Evolutionary conservation across 1,284 basidiomycete genomes (phyloP).

Genomic region (Trichosporon sp.): DNA sequence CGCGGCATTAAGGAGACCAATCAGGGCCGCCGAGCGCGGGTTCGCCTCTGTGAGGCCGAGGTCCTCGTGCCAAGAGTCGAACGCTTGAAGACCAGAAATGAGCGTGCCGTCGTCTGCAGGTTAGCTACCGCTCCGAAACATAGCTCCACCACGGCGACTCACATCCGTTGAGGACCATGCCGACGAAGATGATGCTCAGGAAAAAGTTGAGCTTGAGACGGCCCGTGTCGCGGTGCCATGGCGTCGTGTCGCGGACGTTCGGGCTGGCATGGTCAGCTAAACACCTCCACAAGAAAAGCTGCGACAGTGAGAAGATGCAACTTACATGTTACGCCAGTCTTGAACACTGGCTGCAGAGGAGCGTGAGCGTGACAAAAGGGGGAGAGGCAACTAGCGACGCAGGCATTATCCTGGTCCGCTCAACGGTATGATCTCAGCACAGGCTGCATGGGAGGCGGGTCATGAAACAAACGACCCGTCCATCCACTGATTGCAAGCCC

Average conservation of each 20-base stretch:
- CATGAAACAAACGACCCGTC: not conserved
- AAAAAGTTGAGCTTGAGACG: conserved; percentile 52
- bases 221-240: conserved; percentile 48
- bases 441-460: conserved; percentile 16
- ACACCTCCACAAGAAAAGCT: not conserved
- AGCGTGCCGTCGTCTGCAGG: conserved; percentile 47
- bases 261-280: conserved; percentile 28
- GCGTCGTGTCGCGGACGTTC: conserved; percentile 41
- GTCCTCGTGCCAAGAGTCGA: conserved; percentile 47
- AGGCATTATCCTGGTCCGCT: conserved; percentile 53
- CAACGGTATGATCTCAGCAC: conserved; percentile 53
- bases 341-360: conserved; percentile 24
- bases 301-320: conserved; percentile 10
- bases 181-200: conserved; percentile 49
- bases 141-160: conserved; percentile 13
- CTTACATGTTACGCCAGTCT: conserved; percentile 48
- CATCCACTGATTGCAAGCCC: conserved; percentile 17
- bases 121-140: not conserved
- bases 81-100: conserved; percentile 48
- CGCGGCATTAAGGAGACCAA: conserved; percentile 49
- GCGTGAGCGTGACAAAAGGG: conserved; percentile 27
- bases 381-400: conserved; percentile 50
- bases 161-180: conserved; percentile 51
- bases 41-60: conserved; percentile 27
- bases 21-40: conserved; percentile 29